These are phyloP conservation scores for Fusarium sp. DNA, from an alignment of 2,329 filamentous ascomycete species.

Conservation along the genomic window DNA sequence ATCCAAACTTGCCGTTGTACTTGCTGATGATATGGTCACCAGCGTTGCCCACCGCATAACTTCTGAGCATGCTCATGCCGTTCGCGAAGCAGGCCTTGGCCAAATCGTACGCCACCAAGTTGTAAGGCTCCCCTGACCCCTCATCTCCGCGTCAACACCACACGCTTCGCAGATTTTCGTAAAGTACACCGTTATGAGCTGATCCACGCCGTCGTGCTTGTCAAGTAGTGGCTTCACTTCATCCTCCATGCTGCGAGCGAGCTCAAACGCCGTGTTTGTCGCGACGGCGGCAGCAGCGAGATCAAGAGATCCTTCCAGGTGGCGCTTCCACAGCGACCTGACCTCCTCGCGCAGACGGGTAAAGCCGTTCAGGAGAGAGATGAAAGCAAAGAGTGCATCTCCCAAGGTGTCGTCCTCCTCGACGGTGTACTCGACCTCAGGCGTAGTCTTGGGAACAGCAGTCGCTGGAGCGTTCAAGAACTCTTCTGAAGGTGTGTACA, in stretches of 20 bases:
- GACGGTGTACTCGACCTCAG: slow-evolving; percentile 9
- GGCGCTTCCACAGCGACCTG: slow-evolving; percentile 21
- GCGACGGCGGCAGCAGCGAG: slow-evolving; percentile 35
- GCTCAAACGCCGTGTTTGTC: slow-evolving; percentile 36
- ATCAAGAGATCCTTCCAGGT: background rate
- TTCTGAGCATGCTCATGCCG: slow-evolving; percentile 1
- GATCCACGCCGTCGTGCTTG: background rate
- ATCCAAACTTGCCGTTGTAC: slow-evolving; percentile 38
- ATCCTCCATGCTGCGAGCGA: slow-evolving; percentile 49
- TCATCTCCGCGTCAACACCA: slow-evolving; percentile 8
- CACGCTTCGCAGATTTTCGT: background rate
- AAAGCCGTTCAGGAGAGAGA: slow-evolving; percentile 20
- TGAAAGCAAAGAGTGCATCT: slow-evolving; percentile 23
- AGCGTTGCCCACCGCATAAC: background rate
- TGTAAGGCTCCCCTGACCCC: slow-evolving; percentile 6
- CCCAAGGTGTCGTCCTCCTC: slow-evolving; percentile 22
- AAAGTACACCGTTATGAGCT: slow-evolving; percentile 2
- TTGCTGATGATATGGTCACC: background rate
- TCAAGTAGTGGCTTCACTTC: slow-evolving; percentile 56
- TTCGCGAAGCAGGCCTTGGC: slow-evolving; percentile 8
- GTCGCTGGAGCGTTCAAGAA: slow-evolving; percentile 32
- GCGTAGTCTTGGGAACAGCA: background rate
- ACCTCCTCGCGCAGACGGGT: slow-evolving; percentile 11
- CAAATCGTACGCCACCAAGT: slow-evolving; percentile 21
- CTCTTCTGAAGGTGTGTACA: slow-evolving; percentile 28